Evolutionary conservation across 352 stramenopile species (phyloP), one percentile per base, ranked within the genome.

Genomic region (Pythium monospermum): DNA sequence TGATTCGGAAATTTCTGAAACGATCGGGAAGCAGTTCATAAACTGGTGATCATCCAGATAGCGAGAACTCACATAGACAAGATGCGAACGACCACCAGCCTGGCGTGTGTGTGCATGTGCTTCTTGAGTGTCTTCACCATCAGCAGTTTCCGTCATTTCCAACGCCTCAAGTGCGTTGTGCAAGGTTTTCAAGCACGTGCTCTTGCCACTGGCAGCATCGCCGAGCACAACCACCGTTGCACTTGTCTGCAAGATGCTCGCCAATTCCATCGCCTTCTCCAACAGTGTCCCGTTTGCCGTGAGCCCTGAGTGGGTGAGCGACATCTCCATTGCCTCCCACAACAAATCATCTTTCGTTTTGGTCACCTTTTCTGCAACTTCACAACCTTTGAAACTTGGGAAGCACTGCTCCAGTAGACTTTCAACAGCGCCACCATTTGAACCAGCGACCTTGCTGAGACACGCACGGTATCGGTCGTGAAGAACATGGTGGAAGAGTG

Each of bases 121-220:
- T 15, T 3, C 6, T 33, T 22, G 12, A 6, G 18, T 7, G 15
- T 27, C 25, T 7, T 59, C 10, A 18, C 11, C 15, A 48, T 25
- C 38, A 10, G n/a, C 18, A 25, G 56, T 35, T 15, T 69, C 50
- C n/a, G 49, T 66, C 15, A 64, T 19, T 21, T 81, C 69, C 12
- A 87, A 49, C 0, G 72, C 76, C 18, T 60, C 41, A 6, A 87
- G 49, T 10, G 76, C 73, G 10, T 69, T 64, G 35, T 84, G 72
- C 0, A 87, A 51, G 3, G 54, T 64, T 21, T 53, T 73, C 42
- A 87, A 64, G 23, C 69, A 83, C 3, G 62, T 72, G 2, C 55
- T 73, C 38, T 87, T 87, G 4, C 76, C 76, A 27, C 55, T 59
- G 6, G 61, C 74, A 11, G 50, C 11, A 23, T 33, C 7, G n/a